Percentiles rank a stretch among this genome's conserved stretches.
These are phyloP conservation scores for Meredithiella fracta DNA, from an alignment of 2,329 filamentous ascomycete species.

Conservation along the genomic window DNA sequence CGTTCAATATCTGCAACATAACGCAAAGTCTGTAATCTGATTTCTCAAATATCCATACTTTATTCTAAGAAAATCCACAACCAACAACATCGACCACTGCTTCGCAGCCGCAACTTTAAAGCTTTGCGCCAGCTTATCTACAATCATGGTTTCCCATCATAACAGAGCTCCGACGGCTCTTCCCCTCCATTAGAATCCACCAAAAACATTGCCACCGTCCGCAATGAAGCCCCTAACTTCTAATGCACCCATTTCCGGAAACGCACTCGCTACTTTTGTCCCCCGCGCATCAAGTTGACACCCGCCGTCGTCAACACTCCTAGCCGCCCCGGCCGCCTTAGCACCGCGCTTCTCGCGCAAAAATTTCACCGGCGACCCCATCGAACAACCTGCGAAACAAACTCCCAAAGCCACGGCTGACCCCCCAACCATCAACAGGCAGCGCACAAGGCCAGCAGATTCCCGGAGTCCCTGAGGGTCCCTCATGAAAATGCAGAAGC, in stretches of 20 bases:
- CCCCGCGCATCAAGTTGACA: no score
- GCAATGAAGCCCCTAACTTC: neutral
- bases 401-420: neutral
- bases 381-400: neutral
- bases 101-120: neutral
- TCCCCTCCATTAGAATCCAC: neutral
- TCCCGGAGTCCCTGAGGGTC: neutral
- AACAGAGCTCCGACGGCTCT: neutral
- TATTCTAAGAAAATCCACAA: no score
- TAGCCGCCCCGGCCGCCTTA: neutral
- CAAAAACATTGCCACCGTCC: neutral
- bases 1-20: no score
- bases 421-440: no score
- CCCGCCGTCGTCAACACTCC: neutral
- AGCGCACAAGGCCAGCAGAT: no score
- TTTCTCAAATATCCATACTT: no score
- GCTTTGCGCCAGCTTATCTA: neutral
- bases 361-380: neutral
- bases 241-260: neutral
- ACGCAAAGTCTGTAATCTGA: no score
- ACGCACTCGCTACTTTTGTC: no score
- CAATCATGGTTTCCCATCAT: neutral
- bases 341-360: neutral
- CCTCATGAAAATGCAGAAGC: neutral
- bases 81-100: no score